Percentiles rank a stretch among this genome's conserved stretches.
These are phyloP conservation scores for Pontederia crassipes DNA, from an alignment of 176 grass and related monocot species.

Conservation along the genomic window DNA sequence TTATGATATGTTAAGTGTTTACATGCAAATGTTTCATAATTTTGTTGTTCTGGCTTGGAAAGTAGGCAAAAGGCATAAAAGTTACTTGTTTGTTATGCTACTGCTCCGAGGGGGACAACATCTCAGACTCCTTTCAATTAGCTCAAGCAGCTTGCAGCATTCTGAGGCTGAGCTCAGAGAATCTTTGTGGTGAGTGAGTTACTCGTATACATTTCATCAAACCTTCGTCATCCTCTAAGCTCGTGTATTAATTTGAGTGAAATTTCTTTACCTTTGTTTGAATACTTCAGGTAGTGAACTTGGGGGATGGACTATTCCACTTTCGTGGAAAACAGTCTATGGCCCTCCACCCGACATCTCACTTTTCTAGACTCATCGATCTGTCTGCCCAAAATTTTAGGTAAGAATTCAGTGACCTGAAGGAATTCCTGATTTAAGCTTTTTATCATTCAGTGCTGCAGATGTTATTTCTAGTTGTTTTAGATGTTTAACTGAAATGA, in stretches of 20 bases:
- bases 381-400: background rate
- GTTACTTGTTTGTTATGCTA: conserved; percentile 83
- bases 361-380: conserved; percentile 42
- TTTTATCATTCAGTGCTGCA: too few species aligned
- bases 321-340: conserved; percentile 91
- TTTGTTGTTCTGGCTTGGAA: conserved; percentile 2
- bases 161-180: conserved; percentile 44
- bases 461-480: too few species aligned
- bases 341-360: conserved; percentile 81
- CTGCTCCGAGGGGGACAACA: conserved; percentile 94
- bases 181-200: conserved; percentile 40
- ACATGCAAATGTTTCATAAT: background rate
- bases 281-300: conserved; percentile 40
- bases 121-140: conserved; percentile 86
- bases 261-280: conserved; percentile 4
- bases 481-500: too few species aligned
- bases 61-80: conserved; percentile 65
- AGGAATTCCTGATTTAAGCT: too few species aligned
- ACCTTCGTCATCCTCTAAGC: background rate
- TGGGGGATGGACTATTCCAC: conserved; percentile 65
- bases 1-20: background rate
- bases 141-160: conserved; percentile 60
- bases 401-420: too few species aligned
- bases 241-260: conserved; percentile 11
- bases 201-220: background rate